Evolutionary conservation across 2,329 filamentous ascomycete genomes (phyloP).

Genomic region (Emmonsia crescens): DNA sequence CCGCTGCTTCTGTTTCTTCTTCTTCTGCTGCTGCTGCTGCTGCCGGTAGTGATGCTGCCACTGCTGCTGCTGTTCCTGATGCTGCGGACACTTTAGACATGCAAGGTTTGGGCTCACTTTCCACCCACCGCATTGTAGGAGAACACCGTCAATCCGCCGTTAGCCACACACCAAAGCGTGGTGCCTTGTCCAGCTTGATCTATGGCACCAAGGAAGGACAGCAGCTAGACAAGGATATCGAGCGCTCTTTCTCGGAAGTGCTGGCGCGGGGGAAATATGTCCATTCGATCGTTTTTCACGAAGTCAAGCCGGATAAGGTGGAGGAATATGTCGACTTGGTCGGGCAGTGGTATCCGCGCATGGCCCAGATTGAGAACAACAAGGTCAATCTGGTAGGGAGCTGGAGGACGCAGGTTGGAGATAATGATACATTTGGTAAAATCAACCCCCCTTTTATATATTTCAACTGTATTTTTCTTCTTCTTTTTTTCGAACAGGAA

Average conservation of each 20-base stretch:
- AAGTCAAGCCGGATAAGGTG: conserved; percentile 89
- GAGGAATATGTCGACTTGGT: conserved; percentile 89
- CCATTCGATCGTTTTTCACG: conserved; percentile 92
- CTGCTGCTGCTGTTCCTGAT: conserved; percentile 25
- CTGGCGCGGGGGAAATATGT: conserved; percentile 95
- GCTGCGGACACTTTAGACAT: conserved; percentile 31
- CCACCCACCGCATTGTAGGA: conserved; percentile 39
- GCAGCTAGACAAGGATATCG: conserved; percentile 89
- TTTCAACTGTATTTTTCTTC: too few species aligned
- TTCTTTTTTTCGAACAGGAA: too few species aligned
- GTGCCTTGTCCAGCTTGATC: conserved; percentile 73
- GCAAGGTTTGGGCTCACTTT: conserved; percentile 51
- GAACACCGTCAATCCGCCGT: conserved; percentile 42
- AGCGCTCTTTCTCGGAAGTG: conserved; percentile 90
- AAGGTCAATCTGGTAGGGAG: conserved; percentile 94
- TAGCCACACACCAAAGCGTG: conserved; percentile 51
- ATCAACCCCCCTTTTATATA: background rate
- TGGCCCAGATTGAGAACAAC: conserved; percentile 75
- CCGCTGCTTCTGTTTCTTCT: conserved; percentile 22
- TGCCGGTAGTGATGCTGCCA: conserved; percentile 12
- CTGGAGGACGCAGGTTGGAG: conserved; percentile 95
- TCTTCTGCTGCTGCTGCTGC: background rate
- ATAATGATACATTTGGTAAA: conserved; percentile 89
- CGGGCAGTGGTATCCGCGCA: conserved; percentile 81
- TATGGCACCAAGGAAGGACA: conserved; percentile 95